A percentile compares a stretch with the other conserved stretches of the same genome.
Evolutionary conservation across 352 stramenopile species (phyloP).

Genomic region (Pythium vanterpoolii): DNA sequence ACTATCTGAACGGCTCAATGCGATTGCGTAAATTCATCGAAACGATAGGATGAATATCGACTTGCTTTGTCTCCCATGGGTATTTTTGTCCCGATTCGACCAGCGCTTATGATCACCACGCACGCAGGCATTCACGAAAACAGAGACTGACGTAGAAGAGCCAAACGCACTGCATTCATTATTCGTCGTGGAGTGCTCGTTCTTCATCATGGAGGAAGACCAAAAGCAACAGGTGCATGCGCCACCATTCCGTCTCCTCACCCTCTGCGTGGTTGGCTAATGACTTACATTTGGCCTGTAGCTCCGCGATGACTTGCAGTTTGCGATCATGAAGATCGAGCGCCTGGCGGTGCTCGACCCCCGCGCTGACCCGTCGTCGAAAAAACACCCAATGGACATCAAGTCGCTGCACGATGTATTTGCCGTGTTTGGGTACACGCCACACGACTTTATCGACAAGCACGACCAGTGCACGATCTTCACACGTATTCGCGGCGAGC

Average conservation of each 20-base stretch:
- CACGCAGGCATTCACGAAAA: not conserved
- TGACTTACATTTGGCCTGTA: slow-evolving; percentile 16
- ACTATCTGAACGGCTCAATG: too few relatives aligned
- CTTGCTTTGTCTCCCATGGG: too few relatives aligned
- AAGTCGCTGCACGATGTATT: slow-evolving; percentile 68
- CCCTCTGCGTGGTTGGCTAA: not conserved
- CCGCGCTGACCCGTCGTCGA: slow-evolving; percentile 32
- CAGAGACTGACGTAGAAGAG: not conserved
- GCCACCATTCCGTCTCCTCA: not conserved
- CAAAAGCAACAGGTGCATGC: slow-evolving; percentile 52
- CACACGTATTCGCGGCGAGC: slow-evolving; percentile 47
- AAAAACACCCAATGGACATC: slow-evolving; percentile 60
- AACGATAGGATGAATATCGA: too few relatives aligned
- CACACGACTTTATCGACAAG: slow-evolving; percentile 62
- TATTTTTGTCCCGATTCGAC: too few relatives aligned
- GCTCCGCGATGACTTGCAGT: slow-evolving; percentile 69
- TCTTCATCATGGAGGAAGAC: slow-evolving; percentile 43
- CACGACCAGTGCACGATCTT: slow-evolving; percentile 77
- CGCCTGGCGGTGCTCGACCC: slow-evolving; percentile 43
- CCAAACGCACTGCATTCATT: not conserved
- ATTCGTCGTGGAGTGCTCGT: not conserved
- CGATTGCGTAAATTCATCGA: too few relatives aligned
- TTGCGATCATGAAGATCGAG: slow-evolving; percentile 68
- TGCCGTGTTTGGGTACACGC: slow-evolving; percentile 56
- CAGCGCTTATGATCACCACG: too few relatives aligned